A percentile compares a stretch with the other conserved stretches of the same genome.
phyloP scores from a whole-genome alignment of 495 filamentous ascomycete species.

The Wilcoxina mikolae region DNA sequence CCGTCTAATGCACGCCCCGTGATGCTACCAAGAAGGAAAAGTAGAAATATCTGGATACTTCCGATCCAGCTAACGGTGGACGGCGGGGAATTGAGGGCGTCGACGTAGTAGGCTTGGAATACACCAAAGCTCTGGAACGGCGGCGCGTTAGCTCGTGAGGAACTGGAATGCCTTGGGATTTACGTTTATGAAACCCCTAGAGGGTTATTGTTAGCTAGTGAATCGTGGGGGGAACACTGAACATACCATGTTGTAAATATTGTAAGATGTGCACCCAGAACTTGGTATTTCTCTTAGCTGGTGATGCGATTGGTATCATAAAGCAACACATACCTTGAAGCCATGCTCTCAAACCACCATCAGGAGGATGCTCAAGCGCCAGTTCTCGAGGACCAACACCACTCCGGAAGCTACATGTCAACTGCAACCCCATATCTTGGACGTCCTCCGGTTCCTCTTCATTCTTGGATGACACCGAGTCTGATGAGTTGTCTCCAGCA shows the following conservation, averaged over 20 bases:
- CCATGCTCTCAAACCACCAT: conserved; percentile 40
- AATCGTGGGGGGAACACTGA: background rate
- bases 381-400: conserved; percentile 8
- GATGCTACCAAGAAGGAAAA: conserved; percentile 55
- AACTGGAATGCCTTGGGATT: background rate
- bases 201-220: conserved; percentile 6
- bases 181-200: conserved; percentile 18
- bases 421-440: conserved; percentile 6
- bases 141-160: conserved; percentile 7
- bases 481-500: too few relatives aligned
- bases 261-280: conserved; percentile 34
- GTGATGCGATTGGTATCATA: too few relatives aligned
- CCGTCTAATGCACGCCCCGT: conserved; percentile 44
- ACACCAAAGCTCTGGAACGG: conserved; percentile 55
- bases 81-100: conserved; percentile 36
- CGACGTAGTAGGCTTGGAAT: conserved; percentile 65
- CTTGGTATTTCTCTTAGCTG: too few relatives aligned
- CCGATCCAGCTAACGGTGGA: conserved; percentile 66
- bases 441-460: background rate
- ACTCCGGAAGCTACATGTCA: conserved; percentile 12
- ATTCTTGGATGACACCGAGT: too few relatives aligned
- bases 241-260: conserved; percentile 36
- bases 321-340: conserved; percentile 17
- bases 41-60: conserved; percentile 55
- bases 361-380: conserved; percentile 32